Base-by-base conservation (phyloP, 108 stramenopile genomes). In the Fragilaria crotonensis region DNA sequence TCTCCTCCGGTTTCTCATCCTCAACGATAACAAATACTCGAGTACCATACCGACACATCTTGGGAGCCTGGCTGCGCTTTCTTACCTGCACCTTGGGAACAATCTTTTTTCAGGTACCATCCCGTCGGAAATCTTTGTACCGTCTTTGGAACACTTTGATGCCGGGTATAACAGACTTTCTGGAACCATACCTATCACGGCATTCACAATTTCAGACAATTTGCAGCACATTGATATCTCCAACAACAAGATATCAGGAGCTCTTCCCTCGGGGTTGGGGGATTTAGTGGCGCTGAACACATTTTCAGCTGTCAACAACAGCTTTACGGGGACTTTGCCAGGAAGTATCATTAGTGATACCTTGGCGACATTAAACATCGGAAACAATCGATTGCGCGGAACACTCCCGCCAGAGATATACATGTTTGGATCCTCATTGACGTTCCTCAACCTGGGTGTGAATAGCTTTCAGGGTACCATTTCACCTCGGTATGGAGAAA, bases 391-490 rank as follows among this genome's bases (percentile, higher is more conserved):
- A 0, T 33, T 71, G 17, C 28, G 30, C n/a, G 70, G 70, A 26
- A 32, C 32, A 14, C 52, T 71, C 41, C 70, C 64, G 4, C n/a
- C 41, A n/a, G 48, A 49, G 22, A 36, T 71, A n/a, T 64, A 52
- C 52, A 14, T 21, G 7, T 48, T 49, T 17, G 56, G 63, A 45
- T 23, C 19, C 33, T 60, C 54, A 9, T 36, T 56, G 54, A 56
- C 54, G 17, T 31, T 71, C 7, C 41, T 52, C 45, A 64, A 54
- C n/a, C 25, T 71, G 20, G 70, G 63, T 29, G 63, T 36, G 1
- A 65, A 71, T 54, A 57, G 52, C 48, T 46, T 26, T 23, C 41
- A 46, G 21, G 55, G 33, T 2, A 58, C 30, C 4, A 58, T 41
- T 59, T 59, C 50, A 27, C 26, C 33, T 27, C 4, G 46, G 19